These are phyloP conservation scores for Vitis vinifera DNA, from an alignment of 164 flowering plant species.

Conservation along the genomic window ASM3070453v1 NC_081807.1:3500501-3501000, in stretches of 20 bases:
- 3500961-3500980: slow-evolving; percentile 4
- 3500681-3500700: too few relatives aligned
- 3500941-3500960: slow-evolving; percentile 7
- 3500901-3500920: too few relatives aligned
- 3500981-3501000: slow-evolving; percentile 2
- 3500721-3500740: neutral
- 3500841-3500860: neutral
- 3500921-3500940: neutral
- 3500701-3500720: neutral
- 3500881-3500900: too few relatives aligned
- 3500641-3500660: neutral
- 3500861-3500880: neutral
- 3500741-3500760: neutral
- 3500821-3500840: neutral
- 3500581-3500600: too few relatives aligned
- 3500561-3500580: too few relatives aligned
- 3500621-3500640: neutral
- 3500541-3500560: too few relatives aligned
- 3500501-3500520: too few relatives aligned
- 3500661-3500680: too few relatives aligned
- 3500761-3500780: slow-evolving; percentile 6
- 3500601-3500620: neutral
- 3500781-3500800: neutral
- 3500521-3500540: too few relatives aligned
- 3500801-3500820: slow-evolving; percentile 4